These are phyloP conservation scores for Cyclocybe cylindracea DNA, from an alignment of 768 basidiomycete genomes.

Conservation along the genomic window DNA sequence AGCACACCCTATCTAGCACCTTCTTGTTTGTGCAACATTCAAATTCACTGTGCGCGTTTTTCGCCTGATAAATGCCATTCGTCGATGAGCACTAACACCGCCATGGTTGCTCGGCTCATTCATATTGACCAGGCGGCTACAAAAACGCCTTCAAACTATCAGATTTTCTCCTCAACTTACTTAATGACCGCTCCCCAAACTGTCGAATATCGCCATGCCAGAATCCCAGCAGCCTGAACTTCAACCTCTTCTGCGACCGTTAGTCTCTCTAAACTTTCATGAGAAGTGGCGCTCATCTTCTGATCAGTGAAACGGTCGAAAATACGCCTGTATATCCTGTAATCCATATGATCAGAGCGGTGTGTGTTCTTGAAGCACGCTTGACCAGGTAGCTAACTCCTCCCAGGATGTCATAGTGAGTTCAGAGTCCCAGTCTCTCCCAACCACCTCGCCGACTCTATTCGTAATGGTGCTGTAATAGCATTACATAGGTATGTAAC, in stretches of 20 bases:
- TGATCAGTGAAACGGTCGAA: constrained; percentile 50
- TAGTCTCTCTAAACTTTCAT: constrained; percentile 19
- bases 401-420: constrained; percentile 64
- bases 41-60: neutral
- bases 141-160: too few species aligned
- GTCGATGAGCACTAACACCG: too few species aligned
- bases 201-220: constrained; percentile 23
- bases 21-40: neutral
- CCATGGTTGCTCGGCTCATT: too few species aligned
- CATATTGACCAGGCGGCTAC: too few species aligned
- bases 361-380: constrained; percentile 29
- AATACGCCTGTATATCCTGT: constrained; percentile 73
- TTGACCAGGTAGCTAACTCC: constrained; percentile 11
- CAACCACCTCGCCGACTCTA: neutral
- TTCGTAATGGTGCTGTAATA: constrained; percentile 21
- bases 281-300: neutral
- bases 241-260: constrained; percentile 45
- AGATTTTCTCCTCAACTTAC: neutral
- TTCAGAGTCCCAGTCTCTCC: neutral
- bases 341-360: constrained; percentile 75
- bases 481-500: constrained; percentile 66
- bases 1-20: neutral
- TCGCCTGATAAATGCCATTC: neutral
- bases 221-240: constrained; percentile 40
- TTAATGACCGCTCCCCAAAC: constrained; percentile 8